Evolutionary conservation across 2,329 filamentous ascomycete genomes (phyloP), one percentile per base, ranked within the genome.

Genomic region (Aspergillus brunneoviolaceus): DNA sequence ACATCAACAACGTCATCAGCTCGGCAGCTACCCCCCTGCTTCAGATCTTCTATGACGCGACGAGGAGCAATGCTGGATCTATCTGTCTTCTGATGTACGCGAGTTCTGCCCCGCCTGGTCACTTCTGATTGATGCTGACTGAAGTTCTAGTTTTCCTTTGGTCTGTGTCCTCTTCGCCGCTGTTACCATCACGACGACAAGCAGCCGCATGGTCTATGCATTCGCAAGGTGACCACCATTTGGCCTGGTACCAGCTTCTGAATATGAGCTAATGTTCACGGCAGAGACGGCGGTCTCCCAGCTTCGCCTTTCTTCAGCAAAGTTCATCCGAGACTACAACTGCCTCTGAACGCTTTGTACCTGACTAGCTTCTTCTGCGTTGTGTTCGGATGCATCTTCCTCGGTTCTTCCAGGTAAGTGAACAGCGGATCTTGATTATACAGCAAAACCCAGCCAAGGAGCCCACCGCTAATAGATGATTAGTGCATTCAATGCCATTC

Each of bases 401-500:
- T 92, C 2, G 89, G 87, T 0, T 89, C 87, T 2, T 73, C 72
- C 7, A 75, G 71, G 73, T 74, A 61, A 39, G 59, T 45, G 51
- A 10, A 25, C 21, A 59, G n/a, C 19, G 42, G 14, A 12, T 33
- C 25, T 29, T 29, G 27, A 29, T 29, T 7, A 9, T 9, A 29
- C 27, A 10, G 27, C 9, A 29, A 10, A 29, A 29, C 27, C 10
- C 19, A 21, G 16, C 4, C 21, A 2, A 23, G 11, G 7, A 12
- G 25, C 2, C 31, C 5, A 12, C 25, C 23, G n/a, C 42, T 61
- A 55, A 61, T 7, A 47, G 10, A n/a, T 12, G 4, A 25, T 16
- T 52, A 85, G 83, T 60, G 88, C 89, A 0, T 90, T 91, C 74
- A 90, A 88, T 48, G 88, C 88, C 14, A 89, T 91, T 65, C 82